Conservation (phyloP, 495 filamentous ascomycete species). For the Chaetomium tenue region DNA sequence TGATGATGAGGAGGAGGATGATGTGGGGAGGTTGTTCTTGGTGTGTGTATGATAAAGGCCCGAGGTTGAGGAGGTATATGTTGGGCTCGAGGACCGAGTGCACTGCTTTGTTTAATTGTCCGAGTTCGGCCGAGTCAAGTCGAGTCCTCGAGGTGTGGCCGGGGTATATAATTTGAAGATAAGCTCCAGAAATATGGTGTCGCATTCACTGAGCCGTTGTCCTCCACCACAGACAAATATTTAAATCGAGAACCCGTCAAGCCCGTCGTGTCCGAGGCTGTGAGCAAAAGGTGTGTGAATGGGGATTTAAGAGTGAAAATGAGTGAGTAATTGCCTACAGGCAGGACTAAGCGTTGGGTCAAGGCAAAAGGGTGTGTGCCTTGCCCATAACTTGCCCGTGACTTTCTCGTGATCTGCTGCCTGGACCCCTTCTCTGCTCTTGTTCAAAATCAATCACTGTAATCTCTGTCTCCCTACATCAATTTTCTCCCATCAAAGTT, state of each 20-base stretch:
- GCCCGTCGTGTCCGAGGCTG: no score
- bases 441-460: background rate
- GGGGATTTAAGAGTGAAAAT: background rate
- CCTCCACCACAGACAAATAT: no score
- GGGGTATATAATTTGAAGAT: background rate
- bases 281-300: background rate
- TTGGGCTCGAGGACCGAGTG: no score
- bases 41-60: no score
- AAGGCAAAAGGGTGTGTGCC: background rate
- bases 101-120: no score
- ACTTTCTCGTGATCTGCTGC: background rate
- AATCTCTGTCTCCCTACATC: background rate
- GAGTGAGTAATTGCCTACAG: background rate
- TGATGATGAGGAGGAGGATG: no score
- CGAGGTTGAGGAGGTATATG: no score
- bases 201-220: background rate
- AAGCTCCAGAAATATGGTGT: no score
- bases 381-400: no score
- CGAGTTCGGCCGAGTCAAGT: no score
- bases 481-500: background rate
- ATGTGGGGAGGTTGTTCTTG: background rate
- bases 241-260: no score
- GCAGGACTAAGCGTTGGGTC: background rate
- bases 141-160: no score
- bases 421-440: background rate